Percentiles rank a stretch among this genome's conserved stretches.
These are phyloP conservation scores for Xanthoconium purpureum DNA, from an alignment of 768 basidiomycete genomes.

Conservation along the genomic window DNA sequence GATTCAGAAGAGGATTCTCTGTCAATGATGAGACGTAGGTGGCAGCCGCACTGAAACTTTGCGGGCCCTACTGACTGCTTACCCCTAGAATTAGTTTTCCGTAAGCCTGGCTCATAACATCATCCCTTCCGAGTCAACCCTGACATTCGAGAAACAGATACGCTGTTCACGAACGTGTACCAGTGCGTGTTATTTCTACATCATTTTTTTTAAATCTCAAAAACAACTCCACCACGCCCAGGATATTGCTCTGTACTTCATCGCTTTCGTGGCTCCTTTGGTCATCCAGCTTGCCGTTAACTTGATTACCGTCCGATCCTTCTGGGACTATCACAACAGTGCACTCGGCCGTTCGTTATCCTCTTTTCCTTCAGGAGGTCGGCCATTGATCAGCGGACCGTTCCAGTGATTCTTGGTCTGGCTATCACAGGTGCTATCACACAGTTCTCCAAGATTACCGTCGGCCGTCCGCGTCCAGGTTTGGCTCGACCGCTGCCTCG, in stretches of 20 bases:
- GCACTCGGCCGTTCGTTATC: conserved; percentile 40
- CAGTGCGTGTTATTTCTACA: conserved; percentile 43
- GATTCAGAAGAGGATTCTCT: conserved; percentile 77
- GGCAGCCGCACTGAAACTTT: neutral
- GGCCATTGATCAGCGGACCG: neutral
- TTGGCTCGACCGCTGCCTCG: neutral
- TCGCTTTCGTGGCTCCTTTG: conserved; percentile 63
- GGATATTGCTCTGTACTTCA: conserved; percentile 50
- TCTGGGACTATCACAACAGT: conserved; percentile 87
- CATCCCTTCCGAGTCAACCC: neutral
- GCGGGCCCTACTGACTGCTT: conserved; percentile 15
- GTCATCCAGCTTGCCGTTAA: conserved; percentile 69
- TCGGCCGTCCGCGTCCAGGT: conserved; percentile 90
- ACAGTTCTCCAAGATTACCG: conserved; percentile 80
- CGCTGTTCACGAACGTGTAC: conserved; percentile 74
- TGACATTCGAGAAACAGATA: conserved; percentile 41
- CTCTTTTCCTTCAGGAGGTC: conserved; percentile 28
- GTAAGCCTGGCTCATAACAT: conserved; percentile 9
- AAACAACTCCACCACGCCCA: conserved; percentile 17
- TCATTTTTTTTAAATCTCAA: neutral
- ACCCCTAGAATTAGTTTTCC: conserved; percentile 23
- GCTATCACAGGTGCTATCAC: conserved; percentile 78
- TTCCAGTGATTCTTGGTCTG: conserved; percentile 66
- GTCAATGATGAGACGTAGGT: conserved; percentile 68
- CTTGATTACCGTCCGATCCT: conserved; percentile 67